phyloP scores from a whole-genome alignment of 1,284 basidiomycete genomes.

The Rhodotorula sp. region DNA sequence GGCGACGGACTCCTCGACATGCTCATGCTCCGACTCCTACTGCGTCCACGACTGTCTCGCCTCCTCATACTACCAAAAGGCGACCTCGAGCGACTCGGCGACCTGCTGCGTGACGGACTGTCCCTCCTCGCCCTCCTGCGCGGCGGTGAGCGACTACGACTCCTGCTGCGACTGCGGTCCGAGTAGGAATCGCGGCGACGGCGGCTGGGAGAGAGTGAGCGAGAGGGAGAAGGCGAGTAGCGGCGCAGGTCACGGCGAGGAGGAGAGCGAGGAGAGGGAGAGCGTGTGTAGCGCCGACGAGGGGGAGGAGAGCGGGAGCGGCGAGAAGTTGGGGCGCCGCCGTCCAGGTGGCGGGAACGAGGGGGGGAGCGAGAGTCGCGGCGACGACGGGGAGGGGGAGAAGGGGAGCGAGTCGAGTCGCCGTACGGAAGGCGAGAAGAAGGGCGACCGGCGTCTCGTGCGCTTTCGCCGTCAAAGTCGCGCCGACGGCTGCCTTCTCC shows the following conservation, averaged over 20 bases:
- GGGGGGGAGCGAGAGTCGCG: no score
- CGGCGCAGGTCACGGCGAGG: slow-evolving; percentile 14
- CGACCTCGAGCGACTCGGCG: not conserved
- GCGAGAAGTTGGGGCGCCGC: not conserved
- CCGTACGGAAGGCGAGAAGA: slow-evolving; percentile 20
- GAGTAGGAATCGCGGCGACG: not conserved
- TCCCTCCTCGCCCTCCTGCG: not conserved
- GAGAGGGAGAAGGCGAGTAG: not conserved
- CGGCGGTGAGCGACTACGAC: slow-evolving; percentile 4
- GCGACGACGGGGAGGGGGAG: no score
- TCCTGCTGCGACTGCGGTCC: slow-evolving; percentile 1
- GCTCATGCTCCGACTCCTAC: not conserved
- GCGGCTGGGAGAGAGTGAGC: not conserved
- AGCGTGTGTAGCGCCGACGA: slow-evolving; percentile 12
- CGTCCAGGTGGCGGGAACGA: slow-evolving; percentile 3
- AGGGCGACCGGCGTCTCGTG: not conserved
- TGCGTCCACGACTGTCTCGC: not conserved
- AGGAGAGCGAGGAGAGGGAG: slow-evolving; percentile 1
- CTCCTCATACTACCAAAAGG: not conserved
- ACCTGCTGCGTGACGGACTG: not conserved
- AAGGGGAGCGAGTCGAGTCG: not conserved
- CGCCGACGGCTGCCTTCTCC: not conserved
- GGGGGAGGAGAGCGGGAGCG: slow-evolving; percentile 14
- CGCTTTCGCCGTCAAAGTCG: slow-evolving; percentile 5
- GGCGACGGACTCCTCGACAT: no score